phyloP scores from a whole-genome alignment of 139 green algal species.

The Edaphochlamys debaryana region DNA sequence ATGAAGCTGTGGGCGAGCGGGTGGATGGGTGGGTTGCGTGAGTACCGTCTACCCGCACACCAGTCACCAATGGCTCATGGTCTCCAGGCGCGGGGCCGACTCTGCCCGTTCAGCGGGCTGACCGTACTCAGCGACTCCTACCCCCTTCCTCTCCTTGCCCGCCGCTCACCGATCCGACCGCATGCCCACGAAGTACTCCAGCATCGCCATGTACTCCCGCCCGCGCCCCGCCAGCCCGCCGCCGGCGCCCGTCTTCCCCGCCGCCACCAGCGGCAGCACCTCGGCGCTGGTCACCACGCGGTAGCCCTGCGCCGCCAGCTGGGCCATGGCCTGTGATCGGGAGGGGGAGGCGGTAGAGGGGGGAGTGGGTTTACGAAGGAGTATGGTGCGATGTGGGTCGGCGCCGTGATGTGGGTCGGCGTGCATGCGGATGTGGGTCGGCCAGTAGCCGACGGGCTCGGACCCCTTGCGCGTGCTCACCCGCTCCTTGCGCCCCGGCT shows the following conservation, averaged over 20 bases:
- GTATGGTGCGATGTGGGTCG: too few species aligned
- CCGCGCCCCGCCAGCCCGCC: background rate
- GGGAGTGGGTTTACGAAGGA: too few species aligned
- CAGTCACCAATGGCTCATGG: background rate
- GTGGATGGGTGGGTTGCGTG: background rate
- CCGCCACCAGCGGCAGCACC: background rate
- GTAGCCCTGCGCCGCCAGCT: conserved; percentile 2
- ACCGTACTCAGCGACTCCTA: too few species aligned
- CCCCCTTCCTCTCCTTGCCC: background rate
- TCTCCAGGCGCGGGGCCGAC: too few species aligned
- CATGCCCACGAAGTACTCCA: conserved; percentile 35
- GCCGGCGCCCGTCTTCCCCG: background rate
- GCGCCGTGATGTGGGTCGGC: too few species aligned
- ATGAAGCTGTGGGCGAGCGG: background rate
- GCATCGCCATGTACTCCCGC: background rate
- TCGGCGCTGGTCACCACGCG: conserved; percentile 9
- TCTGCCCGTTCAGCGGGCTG: too few species aligned
- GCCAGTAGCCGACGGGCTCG: too few species aligned
- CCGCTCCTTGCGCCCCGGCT: background rate
- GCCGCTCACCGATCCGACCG: background rate
- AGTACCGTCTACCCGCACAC: background rate
- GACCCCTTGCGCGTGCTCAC: too few species aligned
- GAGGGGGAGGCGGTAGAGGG: too few species aligned
- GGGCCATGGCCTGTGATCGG: background rate
- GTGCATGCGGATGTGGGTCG: too few species aligned